Conservation (phyloP, 345 rosid species). For the Eucalyptus urophylla region DNA sequence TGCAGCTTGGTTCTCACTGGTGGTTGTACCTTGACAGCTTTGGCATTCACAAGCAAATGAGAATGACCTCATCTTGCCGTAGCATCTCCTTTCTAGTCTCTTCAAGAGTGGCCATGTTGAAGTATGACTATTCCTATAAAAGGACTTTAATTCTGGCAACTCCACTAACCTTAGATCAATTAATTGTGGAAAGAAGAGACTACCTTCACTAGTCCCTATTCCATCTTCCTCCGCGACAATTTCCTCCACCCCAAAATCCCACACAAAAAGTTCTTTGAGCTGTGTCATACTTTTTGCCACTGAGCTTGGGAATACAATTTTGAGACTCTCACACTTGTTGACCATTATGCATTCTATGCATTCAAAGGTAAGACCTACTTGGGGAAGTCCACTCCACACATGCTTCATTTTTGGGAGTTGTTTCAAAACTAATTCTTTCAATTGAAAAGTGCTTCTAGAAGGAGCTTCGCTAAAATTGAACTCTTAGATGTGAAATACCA, state of each 20-base stretch:
- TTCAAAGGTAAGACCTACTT: too few relatives aligned
- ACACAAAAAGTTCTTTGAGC: rapidly evolving
- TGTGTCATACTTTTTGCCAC: too few relatives aligned
- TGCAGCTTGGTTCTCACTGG: rapidly evolving
- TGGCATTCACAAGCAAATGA: background rate
- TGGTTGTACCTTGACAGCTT: background rate
- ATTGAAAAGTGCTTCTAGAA: too few relatives aligned
- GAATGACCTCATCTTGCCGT: background rate
- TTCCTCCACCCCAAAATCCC: background rate
- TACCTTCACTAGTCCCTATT: rapidly evolving
- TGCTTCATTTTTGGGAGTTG: too few relatives aligned
- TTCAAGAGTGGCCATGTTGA: background rate
- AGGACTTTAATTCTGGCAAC: rapidly evolving
- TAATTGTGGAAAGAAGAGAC: background rate
- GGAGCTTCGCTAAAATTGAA: too few relatives aligned
- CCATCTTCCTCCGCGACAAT: rapidly evolving
- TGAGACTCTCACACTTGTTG: too few relatives aligned
- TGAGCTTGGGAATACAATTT: too few relatives aligned
- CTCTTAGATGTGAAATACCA: too few relatives aligned
- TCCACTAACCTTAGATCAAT: rapidly evolving
- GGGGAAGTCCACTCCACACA: too few relatives aligned
- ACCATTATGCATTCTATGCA: too few relatives aligned
- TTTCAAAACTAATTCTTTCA: too few relatives aligned
- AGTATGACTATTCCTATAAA: rapidly evolving
- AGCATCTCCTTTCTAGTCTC: rapidly evolving